These are phyloP conservation scores for Trichoderma sp. DNA, from an alignment of 2,329 filamentous ascomycete species.

Conservation along the genomic window DNA sequence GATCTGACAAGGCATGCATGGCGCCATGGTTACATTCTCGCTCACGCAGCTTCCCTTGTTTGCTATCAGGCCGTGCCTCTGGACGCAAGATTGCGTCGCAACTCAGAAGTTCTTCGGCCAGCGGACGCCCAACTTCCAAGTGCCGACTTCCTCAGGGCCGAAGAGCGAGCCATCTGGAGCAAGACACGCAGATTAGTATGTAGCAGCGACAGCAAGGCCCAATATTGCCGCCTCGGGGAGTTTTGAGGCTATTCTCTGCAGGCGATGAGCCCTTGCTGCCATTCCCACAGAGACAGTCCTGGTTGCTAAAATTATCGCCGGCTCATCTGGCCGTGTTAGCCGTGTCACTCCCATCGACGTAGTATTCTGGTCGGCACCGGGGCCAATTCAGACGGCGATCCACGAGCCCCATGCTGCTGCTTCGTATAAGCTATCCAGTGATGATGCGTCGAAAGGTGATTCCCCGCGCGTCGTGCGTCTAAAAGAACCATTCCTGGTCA, in stretches of 20 bases:
- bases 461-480: slow-evolving; percentile 8
- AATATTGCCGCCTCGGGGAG: neutral
- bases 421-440: slow-evolving; percentile 1
- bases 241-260: slow-evolving; percentile 7
- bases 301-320: slow-evolving; percentile 20
- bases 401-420: neutral
- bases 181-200: neutral
- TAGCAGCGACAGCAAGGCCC: neutral
- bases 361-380: neutral
- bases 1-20: slow-evolving; percentile 3
- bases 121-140: neutral
- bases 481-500: neutral
- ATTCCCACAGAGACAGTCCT: neutral
- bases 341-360: neutral
- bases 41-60: slow-evolving; percentile 6
- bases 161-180: slow-evolving; percentile 1
- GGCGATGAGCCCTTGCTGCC: neutral
- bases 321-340: slow-evolving; percentile 1
- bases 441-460: neutral
- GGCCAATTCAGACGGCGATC: neutral
- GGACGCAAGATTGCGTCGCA: slow-evolving; percentile 14
- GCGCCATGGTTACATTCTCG: slow-evolving; percentile 20
- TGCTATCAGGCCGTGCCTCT: neutral
- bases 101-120: slow-evolving; percentile 13
- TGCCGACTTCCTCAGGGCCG: neutral